These are phyloP conservation scores for Nothophoma quercina DNA, from an alignment of 2,329 filamentous ascomycete species.

Conservation along the genomic window DNA sequence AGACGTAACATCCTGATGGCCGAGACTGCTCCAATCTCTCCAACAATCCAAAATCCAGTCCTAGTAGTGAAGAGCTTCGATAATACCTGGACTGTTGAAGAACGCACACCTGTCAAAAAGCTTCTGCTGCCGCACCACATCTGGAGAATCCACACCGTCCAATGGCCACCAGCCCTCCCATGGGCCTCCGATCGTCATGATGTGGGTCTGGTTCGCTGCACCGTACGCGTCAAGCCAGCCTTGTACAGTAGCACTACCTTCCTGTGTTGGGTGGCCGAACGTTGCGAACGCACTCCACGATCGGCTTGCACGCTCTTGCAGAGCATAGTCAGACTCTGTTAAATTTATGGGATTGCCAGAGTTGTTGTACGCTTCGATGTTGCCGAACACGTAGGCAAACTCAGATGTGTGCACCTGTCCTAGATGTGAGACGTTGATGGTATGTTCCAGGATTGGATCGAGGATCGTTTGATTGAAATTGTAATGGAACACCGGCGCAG, in stretches of 20 bases:
- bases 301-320: constrained; percentile 52
- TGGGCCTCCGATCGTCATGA: constrained; percentile 53
- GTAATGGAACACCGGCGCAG: constrained; percentile 57
- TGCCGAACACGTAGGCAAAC: constrained; percentile 61
- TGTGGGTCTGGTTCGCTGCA: constrained; percentile 25
- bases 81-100: constrained; percentile 55
- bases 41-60: not conserved
- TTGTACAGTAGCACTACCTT: constrained; percentile 22
- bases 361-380: constrained; percentile 52
- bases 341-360: constrained; percentile 46
- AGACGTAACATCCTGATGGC: not conserved
- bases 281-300: constrained; percentile 59
- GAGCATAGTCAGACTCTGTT: constrained; percentile 50
- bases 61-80: constrained; percentile 49
- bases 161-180: constrained; percentile 54
- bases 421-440: constrained; percentile 47
- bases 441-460: constrained; percentile 51
- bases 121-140: constrained; percentile 47
- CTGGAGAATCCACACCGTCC: constrained; percentile 44
- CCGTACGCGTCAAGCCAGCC: constrained; percentile 13
- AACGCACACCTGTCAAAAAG: constrained; percentile 58
- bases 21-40: too few relatives aligned
- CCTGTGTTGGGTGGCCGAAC: constrained; percentile 27
- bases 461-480: constrained; percentile 64
- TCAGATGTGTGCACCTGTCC: constrained; percentile 63